Evolutionary conservation across 306 rosid genomes (phyloP), one percentile per base, ranked within the genome.

Genomic region (Vigna mungo): DNA sequence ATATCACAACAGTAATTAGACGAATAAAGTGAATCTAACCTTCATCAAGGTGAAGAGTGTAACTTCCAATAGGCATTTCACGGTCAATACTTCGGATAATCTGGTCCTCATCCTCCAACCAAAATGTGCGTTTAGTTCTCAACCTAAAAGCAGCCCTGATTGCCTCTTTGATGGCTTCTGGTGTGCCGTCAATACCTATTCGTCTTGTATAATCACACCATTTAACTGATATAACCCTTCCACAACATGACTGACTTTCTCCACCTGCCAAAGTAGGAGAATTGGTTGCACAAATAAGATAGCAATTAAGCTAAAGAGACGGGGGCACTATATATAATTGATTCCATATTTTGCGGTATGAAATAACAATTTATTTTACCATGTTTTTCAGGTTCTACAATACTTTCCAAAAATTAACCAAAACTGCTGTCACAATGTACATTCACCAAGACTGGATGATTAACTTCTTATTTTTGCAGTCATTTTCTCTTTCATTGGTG

Each of bases 71-170:
- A 79, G 97, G 98, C 98, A 95, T 95, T 81, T 95, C 96, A 77
- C 96, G 92, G 79, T 95, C 97, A 55, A 95, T 87, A 71, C 98
- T 88, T 84, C 96, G 86, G 81, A 95, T 87, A 61, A 95, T 87
- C 79, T 92, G 96, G 51, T 92, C 95, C 82, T 95, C 98, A 83
- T 90, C 98, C 87, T 95, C 97, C 87, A 95, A 89, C 98, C 98
- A 95, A 83, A 95, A 92, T 27, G 95, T 84, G 7, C 97, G 98
- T 72, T 78, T 92, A 47, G 97, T 95, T 88, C 98, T 92, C 89
- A 92, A 71, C 87, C 96, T 79, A 84, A 95, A 95, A 32, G 97
- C 96, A 14, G 92, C 93, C 77, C 88, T 95, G 47, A 95, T 84
- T 51, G 97, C 96, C 79, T 92, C 98, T 78, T 90, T 95, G 86